Evolutionary conservation across 2,329 filamentous ascomycete genomes (phyloP), one percentile per base, ranked within the genome.

Genomic region (Trichoderma breve): DNA sequence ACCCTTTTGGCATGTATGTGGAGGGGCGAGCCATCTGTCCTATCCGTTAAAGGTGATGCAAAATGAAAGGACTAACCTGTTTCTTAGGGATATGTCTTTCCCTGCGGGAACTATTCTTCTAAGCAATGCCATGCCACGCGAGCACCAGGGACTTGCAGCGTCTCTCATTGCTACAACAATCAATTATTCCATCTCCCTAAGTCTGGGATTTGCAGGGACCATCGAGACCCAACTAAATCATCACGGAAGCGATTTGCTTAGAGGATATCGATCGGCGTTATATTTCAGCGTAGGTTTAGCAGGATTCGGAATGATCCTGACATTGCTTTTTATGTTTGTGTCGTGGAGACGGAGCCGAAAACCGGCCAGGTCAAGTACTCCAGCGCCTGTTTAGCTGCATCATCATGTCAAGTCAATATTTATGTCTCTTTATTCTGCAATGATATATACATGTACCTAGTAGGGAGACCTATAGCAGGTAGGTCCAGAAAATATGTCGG

Each of bases 141-240:
- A 79, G 65, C 80, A 85, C 73, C 81, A 84, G 76, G 82, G 82
- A 21, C 79, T 83, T 14, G 82, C 79, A 6, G 82, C 80, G 32
- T 86, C 83, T 24, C 78, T 91, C 21, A 86, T 90, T 63, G 87
- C 85, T 70, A 90, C 89, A 0, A 81, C 89, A 47, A 86, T 91
- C 73, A 91, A 92, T 78, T 92, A 91, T 76, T 85, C 84, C 72
- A 90, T 91, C 51, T 88, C 87, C 1, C 79, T 91, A 14, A 88
- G 87, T 0, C 80, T 92, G 0, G 90, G 89, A 0, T 84, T 92
- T 51, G 89, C 89, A 0, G 89, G 88, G 0, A 90, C 88, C 0
- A 85, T 91, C 6, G 57, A 70, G 39, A 62, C 58, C 12, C 67
- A 70, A 14, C 57, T 70, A 3, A 70, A 81, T 32, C 80, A 80